These are phyloP conservation scores for Metrosideros polymorpha DNA, from an alignment of 441 rosid species.

Conservation along the genomic window DNA sequence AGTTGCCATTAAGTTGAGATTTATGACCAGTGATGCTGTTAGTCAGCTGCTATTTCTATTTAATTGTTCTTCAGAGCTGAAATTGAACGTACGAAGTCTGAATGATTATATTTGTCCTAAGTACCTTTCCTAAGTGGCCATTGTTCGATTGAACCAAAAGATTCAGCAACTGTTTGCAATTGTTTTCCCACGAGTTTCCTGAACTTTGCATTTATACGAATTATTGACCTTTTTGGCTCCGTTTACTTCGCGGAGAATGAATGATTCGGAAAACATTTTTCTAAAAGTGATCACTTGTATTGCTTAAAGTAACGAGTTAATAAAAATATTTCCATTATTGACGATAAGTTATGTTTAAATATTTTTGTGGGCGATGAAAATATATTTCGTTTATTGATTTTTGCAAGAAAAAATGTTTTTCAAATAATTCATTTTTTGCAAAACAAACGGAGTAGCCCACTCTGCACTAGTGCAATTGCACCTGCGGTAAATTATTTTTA, in stretches of 20 bases:
- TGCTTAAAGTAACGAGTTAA: no score
- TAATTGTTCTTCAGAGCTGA: background rate
- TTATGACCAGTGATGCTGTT: background rate
- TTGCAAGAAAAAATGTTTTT: no score
- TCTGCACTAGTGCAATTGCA: no score
- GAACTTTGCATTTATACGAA: background rate
- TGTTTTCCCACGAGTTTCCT: background rate
- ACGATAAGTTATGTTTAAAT: no score
- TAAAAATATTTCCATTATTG: no score
- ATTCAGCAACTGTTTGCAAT: background rate
- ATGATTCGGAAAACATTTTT: no score
- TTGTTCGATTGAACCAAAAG: background rate
- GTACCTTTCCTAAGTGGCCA: background rate
- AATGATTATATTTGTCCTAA: background rate
- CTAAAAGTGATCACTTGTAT: no score
- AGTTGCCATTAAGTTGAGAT: background rate
- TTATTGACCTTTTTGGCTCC: background rate
- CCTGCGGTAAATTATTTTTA: background rate
- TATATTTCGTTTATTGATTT: no score
- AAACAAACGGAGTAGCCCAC: no score
- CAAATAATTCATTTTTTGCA: no score
- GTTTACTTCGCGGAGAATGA: no score
- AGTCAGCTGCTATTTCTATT: background rate
- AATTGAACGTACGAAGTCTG: background rate
- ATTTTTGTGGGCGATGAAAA: no score